Conservation (phyloP, 2,329 filamentous ascomycete genomes). For the Colletotrichum caudatum region DNA sequence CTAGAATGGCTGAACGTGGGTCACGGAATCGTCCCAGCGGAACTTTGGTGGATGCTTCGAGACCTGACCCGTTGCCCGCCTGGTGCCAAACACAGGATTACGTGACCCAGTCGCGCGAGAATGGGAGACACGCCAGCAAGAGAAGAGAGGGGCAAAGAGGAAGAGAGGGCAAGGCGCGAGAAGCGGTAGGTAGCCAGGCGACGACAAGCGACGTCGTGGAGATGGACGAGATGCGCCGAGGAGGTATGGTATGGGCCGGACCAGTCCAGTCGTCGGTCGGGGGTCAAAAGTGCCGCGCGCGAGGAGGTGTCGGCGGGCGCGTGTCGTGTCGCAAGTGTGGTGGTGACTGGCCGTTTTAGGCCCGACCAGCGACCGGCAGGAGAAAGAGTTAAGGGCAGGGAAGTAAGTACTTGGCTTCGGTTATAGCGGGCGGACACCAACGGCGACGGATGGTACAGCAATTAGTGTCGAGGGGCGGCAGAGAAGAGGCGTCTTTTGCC, state of each 20-base stretch:
- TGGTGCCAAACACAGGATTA: background rate
- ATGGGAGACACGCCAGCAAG: background rate
- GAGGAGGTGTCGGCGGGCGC: slow-evolving; percentile 24
- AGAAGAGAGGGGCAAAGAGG: background rate
- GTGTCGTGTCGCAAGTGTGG: slow-evolving; percentile 19
- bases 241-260: too few relatives aligned
- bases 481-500: slow-evolving; percentile 1
- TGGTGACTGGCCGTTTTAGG: slow-evolving; percentile 10
- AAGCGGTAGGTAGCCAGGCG: background rate
- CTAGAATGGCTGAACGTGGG: background rate
- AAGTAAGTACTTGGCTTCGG: background rate
- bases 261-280: background rate
- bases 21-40: background rate
- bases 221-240: background rate
- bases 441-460: background rate
- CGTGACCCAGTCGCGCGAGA: too few relatives aligned
- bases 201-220: background rate
- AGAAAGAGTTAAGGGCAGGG: slow-evolving; percentile 6
- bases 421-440: background rate
- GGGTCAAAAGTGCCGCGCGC: slow-evolving; percentile 20
- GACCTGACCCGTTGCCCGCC: background rate
- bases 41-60: background rate
- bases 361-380: slow-evolving; percentile 24
- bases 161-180: background rate
- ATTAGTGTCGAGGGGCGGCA: background rate